Percentiles rank a stretch among this genome's conserved stretches.
Evolutionary conservation across 768 basidiomycete genomes (phyloP).

Genomic region (Bullera alba): DNA sequence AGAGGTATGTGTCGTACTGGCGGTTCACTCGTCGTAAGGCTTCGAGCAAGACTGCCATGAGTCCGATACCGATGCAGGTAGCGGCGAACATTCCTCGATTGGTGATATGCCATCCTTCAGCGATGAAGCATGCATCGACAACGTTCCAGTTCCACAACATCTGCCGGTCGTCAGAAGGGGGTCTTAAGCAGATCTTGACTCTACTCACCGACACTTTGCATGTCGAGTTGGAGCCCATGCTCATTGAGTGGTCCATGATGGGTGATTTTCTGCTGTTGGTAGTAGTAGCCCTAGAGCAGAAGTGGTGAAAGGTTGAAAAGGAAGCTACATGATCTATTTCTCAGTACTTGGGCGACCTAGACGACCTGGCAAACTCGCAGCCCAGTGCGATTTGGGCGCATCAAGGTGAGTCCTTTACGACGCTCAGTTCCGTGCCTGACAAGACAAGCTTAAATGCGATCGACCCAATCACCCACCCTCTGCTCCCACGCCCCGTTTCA

Average conservation of each 20-base stretch:
- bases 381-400: too few species aligned
- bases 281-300: not conserved
- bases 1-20: constrained; percentile 36
- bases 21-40: constrained; percentile 29
- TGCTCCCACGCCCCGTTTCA: too few species aligned
- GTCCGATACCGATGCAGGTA: constrained; percentile 39
- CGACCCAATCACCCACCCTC: too few species aligned
- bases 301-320: not conserved
- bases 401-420: too few species aligned
- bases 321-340: too few species aligned
- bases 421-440: too few species aligned
- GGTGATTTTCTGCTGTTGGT: not conserved
- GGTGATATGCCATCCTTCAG: constrained; percentile 36
- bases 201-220: constrained; percentile 7
- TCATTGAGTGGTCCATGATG: constrained; percentile 4
- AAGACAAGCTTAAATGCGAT: too few species aligned
- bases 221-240: not conserved
- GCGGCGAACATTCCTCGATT: constrained; percentile 39
- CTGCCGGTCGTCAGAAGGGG: constrained; percentile 1
- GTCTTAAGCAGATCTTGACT: not conserved
- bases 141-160: constrained; percentile 43
- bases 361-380: too few species aligned
- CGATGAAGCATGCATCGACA: constrained; percentile 39
- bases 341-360: too few species aligned
- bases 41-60: constrained; percentile 41